These are phyloP conservation scores for Moniliophthora roreri DNA, from an alignment of 1,284 basidiomycete genomes.

Conservation along the genomic window DNA sequence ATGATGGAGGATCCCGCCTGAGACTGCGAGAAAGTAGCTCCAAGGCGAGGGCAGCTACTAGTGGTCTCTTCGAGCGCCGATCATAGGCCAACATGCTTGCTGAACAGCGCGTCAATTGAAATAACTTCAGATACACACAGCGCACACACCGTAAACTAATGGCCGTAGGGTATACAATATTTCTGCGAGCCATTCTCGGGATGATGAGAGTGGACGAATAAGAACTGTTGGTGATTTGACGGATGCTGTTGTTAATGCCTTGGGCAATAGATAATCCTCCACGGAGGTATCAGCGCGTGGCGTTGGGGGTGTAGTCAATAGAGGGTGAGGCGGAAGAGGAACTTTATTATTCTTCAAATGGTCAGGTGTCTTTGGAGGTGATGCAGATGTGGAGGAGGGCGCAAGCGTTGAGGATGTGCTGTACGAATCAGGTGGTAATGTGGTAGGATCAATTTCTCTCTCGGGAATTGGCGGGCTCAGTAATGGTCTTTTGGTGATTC, in stretches of 20 bases:
- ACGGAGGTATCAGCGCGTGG: slow-evolving; percentile 52
- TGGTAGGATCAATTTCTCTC: slow-evolving; percentile 79
- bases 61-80: slow-evolving; percentile 43
- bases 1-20: slow-evolving; percentile 60
- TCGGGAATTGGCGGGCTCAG: slow-evolving; percentile 79
- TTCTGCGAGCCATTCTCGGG: slow-evolving; percentile 73
- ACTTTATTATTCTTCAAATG: slow-evolving; percentile 78
- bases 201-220: slow-evolving; percentile 55
- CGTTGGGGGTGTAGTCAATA: slow-evolving; percentile 54
- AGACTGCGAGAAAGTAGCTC: slow-evolving; percentile 68
- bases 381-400: slow-evolving; percentile 52
- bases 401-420: slow-evolving; percentile 57
- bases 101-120: slow-evolving; percentile 21
- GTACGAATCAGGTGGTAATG: slow-evolving; percentile 52
- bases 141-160: slow-evolving; percentile 64
- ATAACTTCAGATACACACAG: not conserved
- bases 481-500: slow-evolving; percentile 73
- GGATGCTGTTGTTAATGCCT: slow-evolving; percentile 68
- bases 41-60: slow-evolving; percentile 58
- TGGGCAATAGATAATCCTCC: slow-evolving; percentile 78
- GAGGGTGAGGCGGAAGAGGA: slow-evolving; percentile 57
- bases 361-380: slow-evolving; percentile 61
- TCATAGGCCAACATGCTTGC: slow-evolving; percentile 40
- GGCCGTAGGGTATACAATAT: slow-evolving; percentile 66
- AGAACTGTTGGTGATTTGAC: slow-evolving; percentile 69